Percentiles rank a stretch among this genome's conserved stretches.
phyloP scores from a whole-genome alignment of 768 basidiomycete species.

The Calvatia gigantea region DNA sequence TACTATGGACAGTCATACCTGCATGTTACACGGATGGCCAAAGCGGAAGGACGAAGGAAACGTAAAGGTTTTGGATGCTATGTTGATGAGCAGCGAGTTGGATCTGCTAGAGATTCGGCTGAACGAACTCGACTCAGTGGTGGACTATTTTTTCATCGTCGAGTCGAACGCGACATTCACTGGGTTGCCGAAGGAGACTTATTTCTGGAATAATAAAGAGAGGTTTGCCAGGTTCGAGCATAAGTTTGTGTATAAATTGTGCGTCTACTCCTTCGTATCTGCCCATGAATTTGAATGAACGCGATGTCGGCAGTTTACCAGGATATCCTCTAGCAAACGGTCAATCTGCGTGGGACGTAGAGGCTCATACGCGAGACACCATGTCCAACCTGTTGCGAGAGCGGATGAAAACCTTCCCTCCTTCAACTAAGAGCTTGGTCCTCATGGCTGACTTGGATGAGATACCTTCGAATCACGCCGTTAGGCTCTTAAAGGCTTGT shows the following conservation, averaged over 20 bases:
- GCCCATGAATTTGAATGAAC: background rate
- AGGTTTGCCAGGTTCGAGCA: slow-evolving; percentile 47
- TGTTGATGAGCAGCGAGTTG: slow-evolving; percentile 61
- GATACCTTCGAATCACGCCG: slow-evolving; percentile 49
- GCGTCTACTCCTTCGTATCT: slow-evolving; percentile 17
- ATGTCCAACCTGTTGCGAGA: slow-evolving; percentile 45
- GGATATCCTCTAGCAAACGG: slow-evolving; percentile 38
- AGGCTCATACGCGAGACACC: slow-evolving; percentile 41
- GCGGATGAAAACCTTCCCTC: slow-evolving; percentile 29
- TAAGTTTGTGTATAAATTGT: slow-evolving; percentile 53
- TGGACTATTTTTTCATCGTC: slow-evolving; percentile 58
- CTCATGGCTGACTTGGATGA: slow-evolving; percentile 66
- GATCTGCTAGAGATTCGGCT: slow-evolving; percentile 62
- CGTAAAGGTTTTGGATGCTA: slow-evolving; percentile 51
- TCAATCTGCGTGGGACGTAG: slow-evolving; percentile 48
- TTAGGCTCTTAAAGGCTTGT: slow-evolving; percentile 49
- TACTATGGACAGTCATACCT: slow-evolving; percentile 38
- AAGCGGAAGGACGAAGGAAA: slow-evolving; percentile 27
- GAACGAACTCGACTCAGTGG: slow-evolving; percentile 54
- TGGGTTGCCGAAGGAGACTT: slow-evolving; percentile 50
- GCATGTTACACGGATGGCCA: slow-evolving; percentile 55
- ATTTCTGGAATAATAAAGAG: slow-evolving; percentile 42
- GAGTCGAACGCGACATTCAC: slow-evolving; percentile 64
- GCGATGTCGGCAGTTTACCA: slow-evolving; percentile 31
- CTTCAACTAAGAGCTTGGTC: slow-evolving; percentile 37